Evolutionary conservation across 768 basidiomycete species (phyloP).

Genomic region (Wakefieldia striispora): DNA sequence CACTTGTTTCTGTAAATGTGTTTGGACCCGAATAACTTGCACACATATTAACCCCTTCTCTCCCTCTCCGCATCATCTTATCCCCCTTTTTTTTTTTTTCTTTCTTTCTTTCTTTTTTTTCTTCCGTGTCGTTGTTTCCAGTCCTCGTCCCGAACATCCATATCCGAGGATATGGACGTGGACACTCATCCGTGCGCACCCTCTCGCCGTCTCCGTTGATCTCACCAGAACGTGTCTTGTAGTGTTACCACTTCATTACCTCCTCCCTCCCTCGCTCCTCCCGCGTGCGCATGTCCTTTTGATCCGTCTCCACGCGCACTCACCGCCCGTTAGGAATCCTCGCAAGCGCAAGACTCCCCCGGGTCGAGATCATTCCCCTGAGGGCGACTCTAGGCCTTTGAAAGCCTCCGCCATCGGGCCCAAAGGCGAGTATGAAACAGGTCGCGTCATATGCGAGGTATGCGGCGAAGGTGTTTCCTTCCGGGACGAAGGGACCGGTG

Average conservation of each 20-base stretch:
- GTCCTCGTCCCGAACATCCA: not conserved
- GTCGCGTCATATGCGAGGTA: constrained; percentile 61
- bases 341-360: constrained; percentile 43
- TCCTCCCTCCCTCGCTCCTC: constrained; percentile 13
- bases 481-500: constrained; percentile 59
- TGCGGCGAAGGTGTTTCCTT: constrained; percentile 65
- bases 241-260: constrained; percentile 14
- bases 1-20: constrained; percentile 40
- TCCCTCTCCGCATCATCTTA: constrained; percentile 12
- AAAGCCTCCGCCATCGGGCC: constrained; percentile 17
- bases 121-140: constrained; percentile 1
- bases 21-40: constrained; percentile 36
- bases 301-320: constrained; percentile 18
- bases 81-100: constrained; percentile 10
- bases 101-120: not conserved
- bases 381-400: constrained; percentile 10
- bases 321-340: constrained; percentile 26
- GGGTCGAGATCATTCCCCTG: constrained; percentile 16
- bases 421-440: constrained; percentile 60
- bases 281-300: constrained; percentile 21
- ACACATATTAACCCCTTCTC: constrained; percentile 34
- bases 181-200: constrained; percentile 18
- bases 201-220: constrained; percentile 10
- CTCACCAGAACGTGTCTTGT: constrained; percentile 9
- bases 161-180: constrained; percentile 18